Conservation (phyloP, 192 early-diverging fungal species). For the Coemansia sp. region DNA sequence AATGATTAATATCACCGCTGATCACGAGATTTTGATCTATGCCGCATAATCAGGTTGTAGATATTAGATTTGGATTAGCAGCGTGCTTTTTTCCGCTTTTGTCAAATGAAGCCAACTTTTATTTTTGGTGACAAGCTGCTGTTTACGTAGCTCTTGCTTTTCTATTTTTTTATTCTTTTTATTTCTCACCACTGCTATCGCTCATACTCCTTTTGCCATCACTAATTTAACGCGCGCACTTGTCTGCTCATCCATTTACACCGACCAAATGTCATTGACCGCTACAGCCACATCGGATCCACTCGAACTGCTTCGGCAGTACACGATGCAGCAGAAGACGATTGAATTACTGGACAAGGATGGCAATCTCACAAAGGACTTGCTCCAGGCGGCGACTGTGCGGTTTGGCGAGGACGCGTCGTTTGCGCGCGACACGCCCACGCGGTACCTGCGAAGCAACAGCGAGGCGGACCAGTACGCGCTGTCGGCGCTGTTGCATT, state of each 20-base stretch:
- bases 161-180: too few relatives aligned
- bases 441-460: slow-evolving; percentile 58
- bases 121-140: too few relatives aligned
- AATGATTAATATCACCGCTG: too few relatives aligned
- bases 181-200: too few relatives aligned
- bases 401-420: slow-evolving; percentile 61
- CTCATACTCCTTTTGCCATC: too few relatives aligned
- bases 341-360: slow-evolving; percentile 55
- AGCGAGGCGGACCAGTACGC: slow-evolving; percentile 66
- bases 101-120: too few relatives aligned
- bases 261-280: neutral
- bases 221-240: too few relatives aligned
- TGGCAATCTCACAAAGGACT: slow-evolving; percentile 42
- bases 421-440: slow-evolving; percentile 61
- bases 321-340: slow-evolving; percentile 58
- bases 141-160: too few relatives aligned
- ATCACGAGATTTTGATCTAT: too few relatives aligned
- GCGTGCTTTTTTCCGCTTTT: too few relatives aligned
- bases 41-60: too few relatives aligned
- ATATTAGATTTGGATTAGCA: too few relatives aligned
- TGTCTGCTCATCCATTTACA: neutral
- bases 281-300: slow-evolving; percentile 35
- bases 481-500: slow-evolving; percentile 71
- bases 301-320: slow-evolving; percentile 63
- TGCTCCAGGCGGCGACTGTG: slow-evolving; percentile 55